Evolutionary conservation across 768 basidiomycete species (phyloP), one percentile per base, ranked within the genome.

Genomic region (Austroboletus festivus): DNA sequence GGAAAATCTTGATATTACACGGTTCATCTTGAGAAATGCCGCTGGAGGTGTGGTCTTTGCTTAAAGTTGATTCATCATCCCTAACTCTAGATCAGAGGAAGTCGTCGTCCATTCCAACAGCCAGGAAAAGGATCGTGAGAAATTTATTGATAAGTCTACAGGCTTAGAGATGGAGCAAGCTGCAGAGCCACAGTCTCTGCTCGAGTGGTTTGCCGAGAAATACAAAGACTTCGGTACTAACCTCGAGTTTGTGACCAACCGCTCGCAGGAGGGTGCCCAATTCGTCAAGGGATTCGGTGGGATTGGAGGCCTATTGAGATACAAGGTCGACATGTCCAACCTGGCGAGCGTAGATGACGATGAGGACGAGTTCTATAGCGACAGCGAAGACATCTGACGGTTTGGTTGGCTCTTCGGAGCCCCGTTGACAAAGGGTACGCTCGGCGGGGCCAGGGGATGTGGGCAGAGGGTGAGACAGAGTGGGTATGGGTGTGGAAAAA

Each of bases 281-380:
- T 98, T 96, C 73, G 93, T 95, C 60, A 95, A 94, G 68, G 95
- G 95, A 35, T 98, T 99, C 60, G 95, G 95, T 69, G 95, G 96
- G 21, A 97, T 99, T 58, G 95, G 96, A 23, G 95, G 94, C 24
- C 75, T 97, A 51, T 73, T 96, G 50, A 81, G 95, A 42, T 99
- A 99, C 82, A 98, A 98, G 75, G 93, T 98, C 60, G 95, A 96
- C 73, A 90, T 98, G 72, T 78, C 79, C 57, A 89, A 86, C 65
- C 76, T 98, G 35, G 76, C 80, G 19, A 73, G 76, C 39, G 54
- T 82, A 20, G 89, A 92, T 58, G 89, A 92, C 26, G 89, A 82
- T 2, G 78, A 88, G 26, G 89, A 91, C 61, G 89, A 93, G 70
- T 89, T 90, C 73, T 92, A 89, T 70, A 83, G 78, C 63, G 77